phyloP scores from a whole-genome alignment of 2,329 filamentous ascomycete genomes.

The Lithohypha guttulata region DNA sequence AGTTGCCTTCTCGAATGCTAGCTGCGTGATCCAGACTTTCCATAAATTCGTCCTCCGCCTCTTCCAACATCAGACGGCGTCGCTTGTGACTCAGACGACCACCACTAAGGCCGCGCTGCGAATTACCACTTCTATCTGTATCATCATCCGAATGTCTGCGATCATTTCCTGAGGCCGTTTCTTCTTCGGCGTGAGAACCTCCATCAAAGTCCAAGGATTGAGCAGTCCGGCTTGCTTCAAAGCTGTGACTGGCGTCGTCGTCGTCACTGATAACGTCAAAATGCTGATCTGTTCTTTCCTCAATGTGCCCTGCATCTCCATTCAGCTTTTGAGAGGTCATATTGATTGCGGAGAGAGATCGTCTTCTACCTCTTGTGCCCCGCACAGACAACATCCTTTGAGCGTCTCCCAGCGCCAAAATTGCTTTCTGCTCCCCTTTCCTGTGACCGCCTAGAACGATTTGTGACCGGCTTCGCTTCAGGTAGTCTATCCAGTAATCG shows the following conservation, averaged over 20 bases:
- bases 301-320: not conserved
- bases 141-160: not conserved
- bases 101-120: no score
- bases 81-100: conserved; percentile 13
- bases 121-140: not conserved
- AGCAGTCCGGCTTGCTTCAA: not conserved
- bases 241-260: not conserved
- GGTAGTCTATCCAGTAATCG: conserved; percentile 42
- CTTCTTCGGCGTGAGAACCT: not conserved
- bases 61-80: conserved; percentile 19
- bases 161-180: not conserved
- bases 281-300: not conserved
- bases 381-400: conserved; percentile 28
- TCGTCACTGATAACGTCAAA: not conserved
- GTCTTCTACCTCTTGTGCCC: conserved; percentile 3
- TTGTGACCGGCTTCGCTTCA: conserved; percentile 42
- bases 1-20: conserved; percentile 35
- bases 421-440: conserved; percentile 24
- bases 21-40: conserved; percentile 38
- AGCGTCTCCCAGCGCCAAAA: conserved; percentile 32
- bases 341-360: conserved; percentile 14
- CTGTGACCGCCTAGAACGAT: conserved; percentile 34
- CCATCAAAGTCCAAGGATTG: not conserved
- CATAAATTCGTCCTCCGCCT: conserved; percentile 34
- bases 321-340: not conserved